phyloP scores from a whole-genome alignment of 108 stramenopile species.

The Cyclotella choctawhatcheeana region DNA sequence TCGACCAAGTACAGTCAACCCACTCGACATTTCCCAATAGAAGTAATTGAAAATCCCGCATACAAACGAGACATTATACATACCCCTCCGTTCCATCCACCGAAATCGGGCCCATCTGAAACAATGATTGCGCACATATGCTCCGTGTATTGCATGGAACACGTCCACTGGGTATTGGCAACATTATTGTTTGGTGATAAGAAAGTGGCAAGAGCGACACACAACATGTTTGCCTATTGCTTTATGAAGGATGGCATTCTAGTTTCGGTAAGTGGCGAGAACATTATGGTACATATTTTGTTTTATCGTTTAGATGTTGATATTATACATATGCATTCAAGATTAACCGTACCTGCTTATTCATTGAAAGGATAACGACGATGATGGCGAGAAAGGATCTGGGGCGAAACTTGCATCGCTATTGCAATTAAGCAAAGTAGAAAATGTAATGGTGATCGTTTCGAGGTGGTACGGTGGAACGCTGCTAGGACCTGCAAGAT shows the following conservation, averaged over 20 bases:
- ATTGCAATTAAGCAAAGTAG: constrained; percentile 71
- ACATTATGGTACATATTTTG: too few species aligned
- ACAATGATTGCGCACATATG: constrained; percentile 66
- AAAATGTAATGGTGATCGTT: constrained; percentile 90
- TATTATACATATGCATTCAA: too few species aligned
- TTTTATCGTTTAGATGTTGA: too few species aligned
- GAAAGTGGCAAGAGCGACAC: constrained; percentile 70
- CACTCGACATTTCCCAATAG: constrained; percentile 46
- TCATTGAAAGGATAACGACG: constrained; percentile 97
- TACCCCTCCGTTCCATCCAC: constrained; percentile 70
- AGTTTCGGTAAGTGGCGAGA: too few species aligned
- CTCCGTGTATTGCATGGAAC: constrained; percentile 59
- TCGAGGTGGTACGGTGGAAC: constrained; percentile 90
- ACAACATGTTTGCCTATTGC: constrained; percentile 91
- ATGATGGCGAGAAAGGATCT: constrained; percentile 92
- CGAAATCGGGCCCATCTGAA: constrained; percentile 62
- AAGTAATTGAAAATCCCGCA: constrained; percentile 43
- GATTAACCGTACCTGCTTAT: too few species aligned
- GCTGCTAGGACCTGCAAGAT: constrained; percentile 86
- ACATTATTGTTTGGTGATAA: constrained; percentile 65
- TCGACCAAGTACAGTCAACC: constrained; percentile 50
- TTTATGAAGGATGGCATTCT: constrained; percentile 36
- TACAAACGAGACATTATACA: constrained; percentile 47
- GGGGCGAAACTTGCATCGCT: constrained; percentile 80
- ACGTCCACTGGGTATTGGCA: constrained; percentile 64